These are phyloP conservation scores for Aegilops umbellulata DNA, from an alignment of 176 grass and related monocot species.

Conservation along the genomic window DNA sequence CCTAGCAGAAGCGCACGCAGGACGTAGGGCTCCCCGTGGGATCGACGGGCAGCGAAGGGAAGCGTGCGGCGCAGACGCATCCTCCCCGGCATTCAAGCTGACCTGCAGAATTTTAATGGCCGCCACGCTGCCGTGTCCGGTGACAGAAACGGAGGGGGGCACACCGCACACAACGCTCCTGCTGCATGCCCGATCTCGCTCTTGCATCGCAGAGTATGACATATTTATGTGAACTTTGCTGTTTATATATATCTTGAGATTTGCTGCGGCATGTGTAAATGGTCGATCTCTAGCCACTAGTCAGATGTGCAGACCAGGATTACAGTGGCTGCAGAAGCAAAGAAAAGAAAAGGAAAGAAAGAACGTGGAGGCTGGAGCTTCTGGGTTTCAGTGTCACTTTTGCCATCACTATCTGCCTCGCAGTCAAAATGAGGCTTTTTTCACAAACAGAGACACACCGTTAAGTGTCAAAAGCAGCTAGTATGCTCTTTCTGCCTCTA, in stretches of 20 bases:
- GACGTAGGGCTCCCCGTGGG: not conserved
- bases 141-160: not conserved
- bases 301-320: not conserved
- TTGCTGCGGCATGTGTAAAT: no score
- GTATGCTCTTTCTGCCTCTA: not conserved
- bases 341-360: not conserved
- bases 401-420: not conserved
- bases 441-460: not conserved
- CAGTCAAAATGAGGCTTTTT: not conserved
- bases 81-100: not conserved
- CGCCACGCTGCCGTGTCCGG: slow-evolving; percentile 29
- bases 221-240: no score
- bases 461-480: no score
- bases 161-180: not conserved
- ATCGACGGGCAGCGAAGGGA: no score
- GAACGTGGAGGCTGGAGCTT: not conserved
- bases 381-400: not conserved
- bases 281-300: not conserved
- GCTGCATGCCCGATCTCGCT: not conserved
- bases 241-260: no score
- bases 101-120: slow-evolving; percentile 15
- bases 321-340: not conserved
- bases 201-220: not conserved
- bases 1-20: no score
- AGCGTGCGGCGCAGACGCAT: no score